Evolutionary conservation across 345 rosid species (phyloP).

Genomic region (Eucalyptus guilfoylei): DNA sequence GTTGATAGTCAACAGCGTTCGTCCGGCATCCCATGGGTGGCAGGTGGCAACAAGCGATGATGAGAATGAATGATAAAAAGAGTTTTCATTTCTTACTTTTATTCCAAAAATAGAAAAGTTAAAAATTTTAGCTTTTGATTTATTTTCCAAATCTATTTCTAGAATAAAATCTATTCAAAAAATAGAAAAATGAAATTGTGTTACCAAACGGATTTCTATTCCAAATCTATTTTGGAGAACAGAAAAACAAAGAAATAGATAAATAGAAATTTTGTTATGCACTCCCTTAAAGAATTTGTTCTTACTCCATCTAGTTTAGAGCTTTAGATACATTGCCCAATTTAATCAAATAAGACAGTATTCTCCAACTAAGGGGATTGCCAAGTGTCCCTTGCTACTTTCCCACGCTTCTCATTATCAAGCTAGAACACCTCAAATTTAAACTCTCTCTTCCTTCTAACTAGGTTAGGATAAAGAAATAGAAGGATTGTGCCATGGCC

Average conservation of each 20-base stretch:
- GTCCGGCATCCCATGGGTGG: rapidly evolving
- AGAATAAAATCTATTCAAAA: no score
- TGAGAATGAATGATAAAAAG: no score
- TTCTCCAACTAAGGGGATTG: not conserved
- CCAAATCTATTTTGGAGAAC: no score
- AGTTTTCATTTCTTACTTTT: no score
- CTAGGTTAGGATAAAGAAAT: no score
- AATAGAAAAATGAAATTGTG: no score
- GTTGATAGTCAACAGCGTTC: rapidly evolving
- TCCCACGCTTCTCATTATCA: not conserved
- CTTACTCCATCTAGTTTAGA: not conserved
- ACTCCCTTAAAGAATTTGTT: not conserved
- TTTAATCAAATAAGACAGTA: not conserved
- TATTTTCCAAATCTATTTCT: no score
- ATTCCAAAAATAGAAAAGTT: no score
- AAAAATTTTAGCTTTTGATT: no score
- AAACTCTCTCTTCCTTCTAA: not conserved
- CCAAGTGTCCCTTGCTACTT: not conserved
- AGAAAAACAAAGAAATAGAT: no score
- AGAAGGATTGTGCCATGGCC: not conserved
- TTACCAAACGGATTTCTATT: rapidly evolving
- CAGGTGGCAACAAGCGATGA: rapidly evolving
- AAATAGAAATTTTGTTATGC: no score
- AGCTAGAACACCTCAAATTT: not conserved
- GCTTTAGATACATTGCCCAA: not conserved